These are phyloP conservation scores for Chenopodium formosanum DNA, from an alignment of 148 eudicot species.

Conservation along the genomic window DNA sequence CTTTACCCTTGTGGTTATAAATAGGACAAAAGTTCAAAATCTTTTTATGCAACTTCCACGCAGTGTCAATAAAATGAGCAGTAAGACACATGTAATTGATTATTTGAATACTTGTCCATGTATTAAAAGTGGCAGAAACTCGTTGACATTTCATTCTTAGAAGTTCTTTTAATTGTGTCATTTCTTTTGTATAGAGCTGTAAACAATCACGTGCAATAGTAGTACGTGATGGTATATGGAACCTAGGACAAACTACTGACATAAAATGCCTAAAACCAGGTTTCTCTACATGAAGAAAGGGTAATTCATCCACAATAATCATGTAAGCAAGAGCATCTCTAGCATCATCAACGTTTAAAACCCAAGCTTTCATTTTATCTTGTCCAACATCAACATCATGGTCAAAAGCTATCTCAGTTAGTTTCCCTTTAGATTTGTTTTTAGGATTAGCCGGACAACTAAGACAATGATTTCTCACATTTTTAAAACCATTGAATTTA, in stretches of 20 bases:
- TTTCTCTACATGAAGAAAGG: background rate
- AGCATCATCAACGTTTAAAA: background rate
- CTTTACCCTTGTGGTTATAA: background rate
- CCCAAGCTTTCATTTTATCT: background rate
- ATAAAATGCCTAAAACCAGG: background rate
- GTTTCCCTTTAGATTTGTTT: background rate
- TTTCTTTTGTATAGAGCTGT: background rate
- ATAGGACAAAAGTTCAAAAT: too few species aligned
- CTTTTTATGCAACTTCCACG: too few species aligned
- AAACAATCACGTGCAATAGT: too few species aligned
- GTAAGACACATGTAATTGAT: background rate
- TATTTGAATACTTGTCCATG: too few species aligned
- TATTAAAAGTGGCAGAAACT: background rate
- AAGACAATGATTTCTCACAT: background rate
- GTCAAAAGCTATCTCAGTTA: background rate
- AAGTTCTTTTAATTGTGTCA: background rate
- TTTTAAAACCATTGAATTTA: background rate
- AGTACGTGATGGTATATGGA: background rate
- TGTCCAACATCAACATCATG: background rate
- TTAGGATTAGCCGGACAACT: background rate
- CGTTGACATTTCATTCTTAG: background rate
- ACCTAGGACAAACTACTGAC: background rate
- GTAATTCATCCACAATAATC: background rate
- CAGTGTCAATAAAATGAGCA: background rate
- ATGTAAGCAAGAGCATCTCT: background rate